phyloP scores from a whole-genome alignment of 345 rosid species.

The Gossypium mustelinum region DNA sequence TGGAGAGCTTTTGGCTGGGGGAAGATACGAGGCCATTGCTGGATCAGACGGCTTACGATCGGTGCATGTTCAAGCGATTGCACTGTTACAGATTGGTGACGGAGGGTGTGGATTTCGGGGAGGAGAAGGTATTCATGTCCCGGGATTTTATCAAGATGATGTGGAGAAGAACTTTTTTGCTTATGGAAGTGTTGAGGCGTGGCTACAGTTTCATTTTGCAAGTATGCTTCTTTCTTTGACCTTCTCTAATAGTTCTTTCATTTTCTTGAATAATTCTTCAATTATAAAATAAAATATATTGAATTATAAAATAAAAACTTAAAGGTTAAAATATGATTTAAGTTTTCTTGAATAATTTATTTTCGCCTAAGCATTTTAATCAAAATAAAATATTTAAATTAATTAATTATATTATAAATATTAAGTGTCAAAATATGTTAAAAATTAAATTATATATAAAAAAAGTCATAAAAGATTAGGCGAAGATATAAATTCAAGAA shows the following conservation, averaged over 20 bases:
- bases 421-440: no score
- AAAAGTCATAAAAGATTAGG: no score
- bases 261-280: neutral
- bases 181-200: slow-evolving; percentile 49
- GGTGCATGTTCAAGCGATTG: slow-evolving; percentile 55
- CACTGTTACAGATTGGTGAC: slow-evolving; percentile 65
- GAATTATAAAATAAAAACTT: no score
- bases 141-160: slow-evolving; percentile 67
- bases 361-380: no score
- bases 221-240: neutral
- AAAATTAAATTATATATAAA: no score
- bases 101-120: slow-evolving; percentile 38
- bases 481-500: no score
- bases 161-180: slow-evolving; percentile 71
- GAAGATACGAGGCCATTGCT: slow-evolving; percentile 27
- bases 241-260: neutral
- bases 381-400: no score
- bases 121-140: slow-evolving; percentile 69
- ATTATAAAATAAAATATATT: no score
- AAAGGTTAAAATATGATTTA: no score
- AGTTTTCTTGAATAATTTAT: no score
- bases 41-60: slow-evolving; percentile 56
- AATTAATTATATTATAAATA: no score
- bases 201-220: slow-evolving; percentile 63
- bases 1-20: slow-evolving; percentile 78